phyloP scores from a whole-genome alignment of 768 basidiomycete genomes.

The Amanita subjunquillea region DNA sequence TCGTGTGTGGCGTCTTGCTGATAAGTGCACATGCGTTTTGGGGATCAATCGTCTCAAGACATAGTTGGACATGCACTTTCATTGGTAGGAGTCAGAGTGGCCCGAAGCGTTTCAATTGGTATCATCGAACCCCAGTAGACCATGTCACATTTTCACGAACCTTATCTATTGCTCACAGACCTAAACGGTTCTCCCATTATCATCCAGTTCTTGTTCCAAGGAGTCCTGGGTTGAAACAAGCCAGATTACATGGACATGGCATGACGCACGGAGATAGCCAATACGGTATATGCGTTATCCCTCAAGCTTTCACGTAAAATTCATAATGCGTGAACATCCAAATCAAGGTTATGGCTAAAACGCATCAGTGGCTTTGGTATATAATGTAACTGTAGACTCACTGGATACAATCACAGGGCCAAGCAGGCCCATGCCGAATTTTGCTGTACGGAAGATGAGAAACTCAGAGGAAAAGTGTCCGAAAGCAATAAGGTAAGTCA shows the following conservation, averaged over 20 bases:
- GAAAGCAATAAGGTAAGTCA: constrained; percentile 86
- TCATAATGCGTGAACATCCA: constrained; percentile 87
- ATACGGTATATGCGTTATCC: neutral
- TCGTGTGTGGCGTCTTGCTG: neutral
- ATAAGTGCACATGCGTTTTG: no score
- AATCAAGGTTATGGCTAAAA: constrained; percentile 50
- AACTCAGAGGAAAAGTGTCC: constrained; percentile 84
- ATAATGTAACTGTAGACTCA: constrained; percentile 28
- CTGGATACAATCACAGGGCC: constrained; percentile 81
- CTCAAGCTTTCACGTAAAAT: constrained; percentile 45
- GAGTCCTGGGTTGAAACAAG: neutral
- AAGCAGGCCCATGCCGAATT: constrained; percentile 45
- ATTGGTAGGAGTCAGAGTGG: neutral
- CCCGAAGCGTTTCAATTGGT: neutral
- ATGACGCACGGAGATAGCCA: neutral
- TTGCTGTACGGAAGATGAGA: constrained; percentile 71
- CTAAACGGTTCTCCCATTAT: neutral
- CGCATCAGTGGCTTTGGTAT: neutral
- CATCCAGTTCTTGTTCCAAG: neutral
- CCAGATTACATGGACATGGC: neutral
- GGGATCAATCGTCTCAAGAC: neutral
- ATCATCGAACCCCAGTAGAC: neutral
- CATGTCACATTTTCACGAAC: neutral
- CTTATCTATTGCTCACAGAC: neutral
- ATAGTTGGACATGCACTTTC: neutral